Base-by-base conservation (phyloP, 2,329 filamentous ascomycete genomes). In the Epicoccum sorghinum region DNA sequence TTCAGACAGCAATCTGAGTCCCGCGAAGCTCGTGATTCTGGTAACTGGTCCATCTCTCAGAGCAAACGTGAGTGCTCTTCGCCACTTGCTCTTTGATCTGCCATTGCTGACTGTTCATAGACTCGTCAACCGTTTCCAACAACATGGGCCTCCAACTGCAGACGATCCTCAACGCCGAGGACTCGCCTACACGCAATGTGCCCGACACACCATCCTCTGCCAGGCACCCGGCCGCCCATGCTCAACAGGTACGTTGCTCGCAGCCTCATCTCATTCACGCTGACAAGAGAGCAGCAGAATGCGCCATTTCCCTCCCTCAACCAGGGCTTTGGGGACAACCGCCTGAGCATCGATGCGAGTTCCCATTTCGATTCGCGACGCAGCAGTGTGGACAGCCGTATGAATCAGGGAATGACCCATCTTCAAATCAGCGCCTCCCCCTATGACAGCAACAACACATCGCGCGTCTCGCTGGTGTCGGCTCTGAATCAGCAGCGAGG, bases 301-400 rank as follows among this genome's bases (percentile, higher is more conserved):
- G 73, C 78, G 36, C 72, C 52, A 10, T 55, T 86, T 8, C 84
- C 85, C 2, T 83, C 83, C 0, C 80, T 86, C 58, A 86, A 85
- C 47, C 83, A 86, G 61, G 76, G 74, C 18, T 80, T 80, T 49
- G 46, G 46, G 25, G 77, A 79, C 58, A 74, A 74, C 47, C 72
- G 77, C 24, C 65, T 72, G 36, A 83, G 83, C 57, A 78, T 81
- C 40, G 83, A 86, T 43, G 77, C 78, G 22, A 48, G 61, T 40
- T 67, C 79, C 1, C 78, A 82, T 22, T 72, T 80, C 32, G 81
- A 87, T 43, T 86, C 87, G 42, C 83, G 89, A 53, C 84, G 90
- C 47, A 90, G 91, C 75, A 93, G 89, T 65, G 88, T 93, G 4
- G 89, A 93, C 73, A 91, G 89, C 73, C 84, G 89, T 58, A 87